These are phyloP conservation scores for Gynandropsis gynandra DNA, from an alignment of 345 rosid genomes.

Conservation along the genomic window DNA sequence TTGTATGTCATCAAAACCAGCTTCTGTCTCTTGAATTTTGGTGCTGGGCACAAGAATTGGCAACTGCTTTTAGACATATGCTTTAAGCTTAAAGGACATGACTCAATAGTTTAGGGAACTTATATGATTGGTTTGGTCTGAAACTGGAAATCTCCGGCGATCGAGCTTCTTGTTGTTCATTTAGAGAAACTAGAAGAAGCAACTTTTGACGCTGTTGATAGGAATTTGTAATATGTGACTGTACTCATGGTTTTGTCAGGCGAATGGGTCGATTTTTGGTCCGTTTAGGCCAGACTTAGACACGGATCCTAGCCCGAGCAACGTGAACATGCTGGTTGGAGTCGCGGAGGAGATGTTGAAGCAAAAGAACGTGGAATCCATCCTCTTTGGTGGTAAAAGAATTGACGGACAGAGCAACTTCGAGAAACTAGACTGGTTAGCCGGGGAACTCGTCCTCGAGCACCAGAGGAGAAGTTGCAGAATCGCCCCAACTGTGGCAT, in stretches of 20 bases:
- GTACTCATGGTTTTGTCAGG: constrained; percentile 50
- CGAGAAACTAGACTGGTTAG: constrained; percentile 87
- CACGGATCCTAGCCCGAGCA: constrained; percentile 57
- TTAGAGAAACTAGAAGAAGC: too few species aligned
- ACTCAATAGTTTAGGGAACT: too few species aligned
- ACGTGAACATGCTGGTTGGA: constrained; percentile 63
- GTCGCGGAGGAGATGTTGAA: constrained; percentile 88
- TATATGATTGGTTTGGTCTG: not conserved
- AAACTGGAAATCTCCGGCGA: not conserved
- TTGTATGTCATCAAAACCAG: too few species aligned
- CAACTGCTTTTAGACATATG: too few species aligned
- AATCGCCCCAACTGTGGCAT: constrained; percentile 95
- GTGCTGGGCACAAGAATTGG: too few species aligned
- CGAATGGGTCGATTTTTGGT: constrained; percentile 70
- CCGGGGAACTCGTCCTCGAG: constrained; percentile 76
- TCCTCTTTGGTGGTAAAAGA: constrained; percentile 78
- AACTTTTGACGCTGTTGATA: too few species aligned
- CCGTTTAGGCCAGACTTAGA: constrained; percentile 57
- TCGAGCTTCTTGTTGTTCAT: too few species aligned
- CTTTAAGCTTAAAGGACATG: too few species aligned
- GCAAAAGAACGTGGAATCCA: constrained; percentile 93
- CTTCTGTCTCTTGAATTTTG: too few species aligned
- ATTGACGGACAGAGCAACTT: constrained; percentile 63
- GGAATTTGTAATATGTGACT: too few species aligned
- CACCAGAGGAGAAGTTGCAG: constrained; percentile 90